Conservation (phyloP, 495 filamentous ascomycete species). For the Hypomontagnella monticulosa region DNA sequence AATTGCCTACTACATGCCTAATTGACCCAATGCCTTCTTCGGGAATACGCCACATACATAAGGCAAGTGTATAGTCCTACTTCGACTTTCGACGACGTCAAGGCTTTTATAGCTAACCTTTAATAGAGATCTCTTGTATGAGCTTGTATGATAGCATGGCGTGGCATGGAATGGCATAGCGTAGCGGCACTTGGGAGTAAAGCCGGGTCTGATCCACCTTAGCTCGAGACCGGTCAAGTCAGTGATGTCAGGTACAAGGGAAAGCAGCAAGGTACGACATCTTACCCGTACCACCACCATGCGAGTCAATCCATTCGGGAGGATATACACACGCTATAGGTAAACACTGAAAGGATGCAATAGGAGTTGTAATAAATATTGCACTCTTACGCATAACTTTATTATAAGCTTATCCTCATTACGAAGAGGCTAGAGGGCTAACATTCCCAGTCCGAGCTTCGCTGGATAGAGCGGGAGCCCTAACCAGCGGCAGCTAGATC, state of each 20-base stretch:
- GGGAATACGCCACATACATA: not conserved
- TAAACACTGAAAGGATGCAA: not conserved
- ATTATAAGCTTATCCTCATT: not conserved
- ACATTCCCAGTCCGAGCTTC: slow-evolving; percentile 21
- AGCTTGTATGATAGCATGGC: slow-evolving; percentile 13
- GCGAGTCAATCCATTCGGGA: no score
- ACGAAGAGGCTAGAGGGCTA: not conserved
- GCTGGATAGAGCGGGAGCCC: slow-evolving; percentile 8
- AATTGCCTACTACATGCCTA: slow-evolving; percentile 24
- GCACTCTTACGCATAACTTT: no score
- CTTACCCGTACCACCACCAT: no score
- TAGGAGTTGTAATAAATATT: no score
- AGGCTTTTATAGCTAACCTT: slow-evolving; percentile 10
- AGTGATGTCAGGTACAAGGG: slow-evolving; percentile 40
- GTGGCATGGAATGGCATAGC: slow-evolving; percentile 16
- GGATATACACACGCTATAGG: no score
- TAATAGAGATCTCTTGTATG: slow-evolving; percentile 9
- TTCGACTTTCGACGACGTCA: slow-evolving; percentile 17
- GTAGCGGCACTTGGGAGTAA: slow-evolving; percentile 32
- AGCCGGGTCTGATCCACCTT: slow-evolving; percentile 18
- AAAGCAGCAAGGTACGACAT: slow-evolving; percentile 33
- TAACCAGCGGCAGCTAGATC: slow-evolving; percentile 15
- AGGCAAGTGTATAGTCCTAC: not conserved
- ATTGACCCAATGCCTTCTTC: not conserved
- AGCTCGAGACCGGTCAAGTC: slow-evolving; percentile 17